Evolutionary conservation across 2,329 filamentous ascomycete genomes (phyloP), one percentile per base, ranked within the genome.

Genomic region (Colletotrichum orchidophilum): DNA sequence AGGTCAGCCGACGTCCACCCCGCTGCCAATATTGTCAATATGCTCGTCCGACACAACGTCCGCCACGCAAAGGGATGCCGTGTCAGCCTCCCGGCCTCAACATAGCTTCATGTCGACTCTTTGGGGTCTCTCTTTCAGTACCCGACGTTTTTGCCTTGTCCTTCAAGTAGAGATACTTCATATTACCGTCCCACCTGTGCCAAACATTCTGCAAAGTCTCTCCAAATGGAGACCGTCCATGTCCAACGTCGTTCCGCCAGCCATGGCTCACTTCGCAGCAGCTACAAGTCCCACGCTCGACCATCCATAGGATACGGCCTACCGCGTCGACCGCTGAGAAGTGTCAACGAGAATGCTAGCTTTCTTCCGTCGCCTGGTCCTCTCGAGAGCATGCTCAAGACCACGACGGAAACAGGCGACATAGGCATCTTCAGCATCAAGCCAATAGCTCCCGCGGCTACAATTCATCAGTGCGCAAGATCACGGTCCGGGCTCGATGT

Each of bases 321-420:
- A 50, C 75, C 81, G 39, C 79, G 76, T 72, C 82, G 81, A 42
- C 83, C 85, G n/a, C 79, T 86, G 35, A 81, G 82, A 67, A 82
- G 80, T 74, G 79, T 86, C 69, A 82, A 83, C 60, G 82, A 85
- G 66, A 84, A 84, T 66, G 76, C 80, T 33, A 77, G 78, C 31
- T 79, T 86, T 61, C 81, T 86, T 15, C 82, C 80, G 55, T 87
- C 83, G 1, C 87, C 88, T 0, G 87, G 86, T 5, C 87, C 87
- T 2, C 80, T 91, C n/a, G 86, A 90, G 74, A 87, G 88, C 77
- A 91, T 92, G 90, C 82, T 92, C 70, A 91, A 88, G 80, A 91
- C 87, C 3, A 91, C 88, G 1, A 91, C 89, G 1, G 90, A 92
- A 76, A 90, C 89, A 9, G 89, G 90, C n/a, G 88, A 92, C 74